Evolutionary conservation across 2,329 filamentous ascomycete species (phyloP), one percentile per base, ranked within the genome.

Genomic region (Penicillium griseofulvum): DNA sequence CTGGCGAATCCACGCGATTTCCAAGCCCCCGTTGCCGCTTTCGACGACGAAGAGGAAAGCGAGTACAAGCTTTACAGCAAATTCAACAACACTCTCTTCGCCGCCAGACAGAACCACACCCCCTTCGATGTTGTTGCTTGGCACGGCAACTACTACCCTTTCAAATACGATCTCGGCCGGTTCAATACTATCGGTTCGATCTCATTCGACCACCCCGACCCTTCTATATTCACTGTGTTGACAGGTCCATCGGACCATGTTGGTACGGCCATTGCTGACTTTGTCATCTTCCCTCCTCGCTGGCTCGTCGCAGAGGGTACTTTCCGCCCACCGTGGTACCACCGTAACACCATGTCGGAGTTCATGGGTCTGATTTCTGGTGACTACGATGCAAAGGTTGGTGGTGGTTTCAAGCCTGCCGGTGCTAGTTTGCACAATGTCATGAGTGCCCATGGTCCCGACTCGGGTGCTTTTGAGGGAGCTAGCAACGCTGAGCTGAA

Each of bases 71-170:
- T 90, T 34, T 80, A 81, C 33, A 80, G 80, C 69, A 89, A 89
- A 70, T 87, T 89, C 66, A 84, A 85, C 68, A 86, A 87, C 61
- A 77, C 80, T 44, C 81, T 90, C 48, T 91, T 89, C 74, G 75
- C 77, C 36, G 85, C 86, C 7, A 78, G 70, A 39, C 88, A 91
- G 73, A 71, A 79, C 11, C 89, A 91, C 69, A 87, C 85, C 0
- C 88, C 89, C 0, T 92, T 91, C 65, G 88, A 92, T 64, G 83
- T 92, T 0, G 88, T 91, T 3, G 87, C 86, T 3, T 92, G 88
- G 88, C 88, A 92, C 68, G 89, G 89, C 42, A 88, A 85, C 59
- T 91, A 91, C 74, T 87, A 88, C 57, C 89, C 89, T 0, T 90
- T 85, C 81, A 92, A 92, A 74, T 92, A 92, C 75, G 89, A 91